Percentiles rank a stretch among this genome's conserved stretches.
Conservation (phyloP, 495 filamentous ascomycete genomes). For the Neurospora hispaniola region DNA sequence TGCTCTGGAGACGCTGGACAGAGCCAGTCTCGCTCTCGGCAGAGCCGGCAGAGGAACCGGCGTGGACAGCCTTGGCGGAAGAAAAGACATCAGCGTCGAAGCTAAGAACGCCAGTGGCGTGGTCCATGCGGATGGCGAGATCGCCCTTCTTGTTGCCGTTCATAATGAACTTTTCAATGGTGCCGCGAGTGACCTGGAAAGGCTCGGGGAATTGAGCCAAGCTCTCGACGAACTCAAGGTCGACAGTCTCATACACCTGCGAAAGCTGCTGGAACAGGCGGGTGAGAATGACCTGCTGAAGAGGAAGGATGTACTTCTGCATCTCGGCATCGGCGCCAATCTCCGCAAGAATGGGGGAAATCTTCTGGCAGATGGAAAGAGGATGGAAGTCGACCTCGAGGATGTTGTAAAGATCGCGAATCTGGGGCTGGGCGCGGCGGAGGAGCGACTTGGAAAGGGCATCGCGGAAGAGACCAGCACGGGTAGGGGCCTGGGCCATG, state of each 20-base stretch:
- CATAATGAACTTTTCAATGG: conserved; percentile 99
- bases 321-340: conserved; percentile 93
- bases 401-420: conserved; percentile 93
- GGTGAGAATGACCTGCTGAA: conserved; percentile 97
- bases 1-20: conserved; percentile 92
- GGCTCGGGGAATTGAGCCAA: conserved; percentile 94
- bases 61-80: conserved; percentile 83
- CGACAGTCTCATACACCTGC: conserved; percentile 97
- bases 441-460: conserved; percentile 87
- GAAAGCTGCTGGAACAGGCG: conserved; percentile 98
- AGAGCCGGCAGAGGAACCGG: conserved; percentile 75
- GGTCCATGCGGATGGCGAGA: conserved; percentile 89
- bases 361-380: conserved; percentile 97
- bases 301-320: conserved; percentile 87
- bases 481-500: conserved; percentile 80
- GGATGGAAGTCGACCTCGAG: conserved; percentile 98
- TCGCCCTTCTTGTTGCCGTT: conserved; percentile 99
- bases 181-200: conserved; percentile 82
- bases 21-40: conserved; percentile 77
- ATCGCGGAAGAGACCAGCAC: conserved; percentile 88
- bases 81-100: conserved; percentile 98
- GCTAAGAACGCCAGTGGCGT: conserved; percentile 85
- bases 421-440: conserved; percentile 83
- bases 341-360: conserved; percentile 87
- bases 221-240: conserved; percentile 85